Percentiles rank a stretch among this genome's conserved stretches.
Evolutionary conservation across 345 rosid genomes (phyloP).

Genomic region (Dipteronia sinensis): DNA sequence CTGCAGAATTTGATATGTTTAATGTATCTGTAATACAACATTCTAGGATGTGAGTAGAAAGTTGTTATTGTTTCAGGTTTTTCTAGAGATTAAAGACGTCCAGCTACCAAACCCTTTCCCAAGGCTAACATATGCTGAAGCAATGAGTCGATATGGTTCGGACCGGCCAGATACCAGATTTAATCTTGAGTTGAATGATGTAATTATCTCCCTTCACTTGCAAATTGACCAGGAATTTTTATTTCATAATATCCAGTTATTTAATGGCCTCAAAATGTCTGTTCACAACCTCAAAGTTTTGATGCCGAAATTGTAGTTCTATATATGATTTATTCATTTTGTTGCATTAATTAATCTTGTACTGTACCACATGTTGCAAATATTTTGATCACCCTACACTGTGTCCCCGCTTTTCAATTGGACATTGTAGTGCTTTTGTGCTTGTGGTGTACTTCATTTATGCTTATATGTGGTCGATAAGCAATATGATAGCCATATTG

Average conservation of each 20-base stretch:
- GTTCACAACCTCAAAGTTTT: not conserved
- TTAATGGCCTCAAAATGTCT: not conserved
- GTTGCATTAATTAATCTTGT: not conserved
- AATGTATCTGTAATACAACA: not conserved
- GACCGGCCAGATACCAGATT: constrained; percentile 95
- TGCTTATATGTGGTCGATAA: not conserved
- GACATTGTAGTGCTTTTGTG: not conserved
- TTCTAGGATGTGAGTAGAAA: constrained; percentile 9
- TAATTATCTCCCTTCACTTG: constrained; percentile 38
- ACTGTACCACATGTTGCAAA: not conserved
- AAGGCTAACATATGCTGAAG: constrained; percentile 89
- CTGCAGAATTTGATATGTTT: constrained; percentile 12
- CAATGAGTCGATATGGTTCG: constrained; percentile 85
- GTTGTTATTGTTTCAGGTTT: constrained; percentile 55
- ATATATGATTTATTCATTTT: not conserved
- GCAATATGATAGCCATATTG: not conserved
- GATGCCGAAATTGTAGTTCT: not conserved
- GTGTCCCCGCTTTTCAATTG: not conserved
- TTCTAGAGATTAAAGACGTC: constrained; percentile 78
- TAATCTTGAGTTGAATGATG: constrained; percentile 91
- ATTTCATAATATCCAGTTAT: not conserved
- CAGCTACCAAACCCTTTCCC: constrained; percentile 83
- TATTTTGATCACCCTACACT: not conserved
- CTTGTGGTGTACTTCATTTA: not conserved
- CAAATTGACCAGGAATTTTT: not conserved